phyloP scores from a whole-genome alignment of 352 stramenopile species.

The Pythium folliculosum region DNA sequence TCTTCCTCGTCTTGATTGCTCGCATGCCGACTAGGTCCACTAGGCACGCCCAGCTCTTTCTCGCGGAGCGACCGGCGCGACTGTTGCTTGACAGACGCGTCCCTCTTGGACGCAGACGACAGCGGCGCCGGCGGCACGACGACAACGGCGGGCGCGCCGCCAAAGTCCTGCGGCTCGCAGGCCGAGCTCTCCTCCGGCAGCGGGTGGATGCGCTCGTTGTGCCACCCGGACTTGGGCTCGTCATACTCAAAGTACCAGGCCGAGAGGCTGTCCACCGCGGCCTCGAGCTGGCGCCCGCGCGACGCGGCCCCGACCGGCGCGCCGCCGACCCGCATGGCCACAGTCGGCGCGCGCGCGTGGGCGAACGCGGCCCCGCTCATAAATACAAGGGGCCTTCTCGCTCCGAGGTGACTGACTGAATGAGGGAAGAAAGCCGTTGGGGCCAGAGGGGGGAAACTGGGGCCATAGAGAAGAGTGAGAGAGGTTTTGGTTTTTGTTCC shows the following conservation, averaged over 20 bases:
- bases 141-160: not conserved
- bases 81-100: not conserved
- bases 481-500: constrained; percentile 3
- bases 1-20: constrained; percentile 28
- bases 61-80: not conserved
- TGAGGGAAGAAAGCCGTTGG: constrained; percentile 14
- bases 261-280: constrained; percentile 63
- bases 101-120: not conserved
- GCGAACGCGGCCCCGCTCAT: constrained; percentile 22
- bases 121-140: not conserved
- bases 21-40: not conserved
- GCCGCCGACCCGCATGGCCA: not conserved
- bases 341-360: constrained; percentile 7
- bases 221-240: constrained; percentile 30
- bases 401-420: constrained; percentile 27
- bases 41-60: constrained; percentile 19
- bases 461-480: not conserved
- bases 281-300: constrained; percentile 66
- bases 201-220: constrained; percentile 25
- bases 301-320: constrained; percentile 27
- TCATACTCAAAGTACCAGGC: constrained; percentile 63
- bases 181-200: constrained; percentile 24
- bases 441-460: not conserved
- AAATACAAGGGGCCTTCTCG: constrained; percentile 10
- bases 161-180: not conserved